A percentile compares a stretch with the other conserved stretches of the same genome.
phyloP scores from a whole-genome alignment of 495 filamentous ascomycete species.

The Talaromyces adpressus region DNA sequence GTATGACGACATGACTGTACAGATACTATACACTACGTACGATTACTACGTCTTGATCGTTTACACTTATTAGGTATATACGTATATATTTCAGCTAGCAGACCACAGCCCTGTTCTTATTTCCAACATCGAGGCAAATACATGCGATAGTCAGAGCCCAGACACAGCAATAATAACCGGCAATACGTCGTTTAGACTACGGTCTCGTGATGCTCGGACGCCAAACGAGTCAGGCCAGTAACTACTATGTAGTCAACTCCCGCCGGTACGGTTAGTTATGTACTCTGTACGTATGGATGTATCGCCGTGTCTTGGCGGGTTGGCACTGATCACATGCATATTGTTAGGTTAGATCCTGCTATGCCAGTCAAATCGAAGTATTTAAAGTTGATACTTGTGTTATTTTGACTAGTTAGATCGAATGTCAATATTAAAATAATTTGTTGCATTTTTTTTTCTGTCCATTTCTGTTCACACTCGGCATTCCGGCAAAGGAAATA shows the following conservation, averaged over 20 bases:
- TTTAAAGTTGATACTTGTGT: neutral
- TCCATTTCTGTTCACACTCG: neutral
- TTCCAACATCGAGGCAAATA: neutral
- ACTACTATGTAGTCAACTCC: neutral
- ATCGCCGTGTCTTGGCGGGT: neutral
- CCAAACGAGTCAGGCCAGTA: neutral
- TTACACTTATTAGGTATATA: no score
- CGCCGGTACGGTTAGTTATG: neutral
- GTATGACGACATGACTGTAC: neutral
- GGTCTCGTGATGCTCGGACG: neutral
- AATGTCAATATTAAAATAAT: no score
- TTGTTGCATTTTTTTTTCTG: neutral
- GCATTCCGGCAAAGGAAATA: neutral
- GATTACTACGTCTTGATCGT: no score
- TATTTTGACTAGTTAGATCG: neutral
- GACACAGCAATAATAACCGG: neutral
- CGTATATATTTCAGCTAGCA: neutral
- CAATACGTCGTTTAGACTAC: neutral
- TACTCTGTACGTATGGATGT: neutral
- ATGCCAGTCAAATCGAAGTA: neutral
- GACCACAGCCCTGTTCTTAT: neutral
- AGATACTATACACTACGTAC: no score
- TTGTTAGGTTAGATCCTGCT: neutral
- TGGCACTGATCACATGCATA: neutral
- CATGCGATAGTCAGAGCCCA: no score